Evolutionary conservation across 2,329 filamentous ascomycete genomes (phyloP).

Genomic region (Fusarium palustre): DNA sequence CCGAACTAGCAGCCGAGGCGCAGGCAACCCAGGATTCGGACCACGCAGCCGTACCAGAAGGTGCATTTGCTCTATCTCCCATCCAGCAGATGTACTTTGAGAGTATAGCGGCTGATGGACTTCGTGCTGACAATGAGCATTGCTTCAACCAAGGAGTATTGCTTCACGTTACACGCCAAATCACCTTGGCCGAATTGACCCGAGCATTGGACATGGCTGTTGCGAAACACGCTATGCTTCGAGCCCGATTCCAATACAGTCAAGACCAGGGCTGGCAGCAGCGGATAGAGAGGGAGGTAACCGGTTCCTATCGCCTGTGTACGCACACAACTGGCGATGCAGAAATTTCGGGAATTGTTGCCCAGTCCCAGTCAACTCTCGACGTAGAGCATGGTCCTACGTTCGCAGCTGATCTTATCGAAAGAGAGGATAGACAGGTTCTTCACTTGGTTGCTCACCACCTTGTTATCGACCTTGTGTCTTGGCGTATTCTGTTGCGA

Average conservation of each 20-base stretch:
- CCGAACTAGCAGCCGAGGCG: slow-evolving; percentile 1
- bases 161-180: neutral
- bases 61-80: neutral
- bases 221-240: slow-evolving; percentile 3
- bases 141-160: slow-evolving; percentile 5
- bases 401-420: neutral
- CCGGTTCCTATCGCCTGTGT: neutral
- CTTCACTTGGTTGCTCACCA: neutral
- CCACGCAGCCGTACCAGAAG: neutral
- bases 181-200: neutral
- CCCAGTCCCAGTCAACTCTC: neutral
- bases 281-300: neutral
- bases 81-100: slow-evolving; percentile 6
- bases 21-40: neutral
- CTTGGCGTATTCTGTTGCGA: neutral
- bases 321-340: neutral
- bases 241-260: neutral
- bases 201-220: neutral
- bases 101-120: slow-evolving; percentile 2
- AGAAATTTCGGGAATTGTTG: neutral
- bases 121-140: neutral
- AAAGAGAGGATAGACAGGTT: neutral
- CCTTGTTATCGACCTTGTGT: slow-evolving; percentile 3
- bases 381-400: neutral
- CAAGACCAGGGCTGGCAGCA: slow-evolving; percentile 3